phyloP scores from a whole-genome alignment of 2,329 filamentous ascomycete species.

The Chaetomium strumarium region DNA sequence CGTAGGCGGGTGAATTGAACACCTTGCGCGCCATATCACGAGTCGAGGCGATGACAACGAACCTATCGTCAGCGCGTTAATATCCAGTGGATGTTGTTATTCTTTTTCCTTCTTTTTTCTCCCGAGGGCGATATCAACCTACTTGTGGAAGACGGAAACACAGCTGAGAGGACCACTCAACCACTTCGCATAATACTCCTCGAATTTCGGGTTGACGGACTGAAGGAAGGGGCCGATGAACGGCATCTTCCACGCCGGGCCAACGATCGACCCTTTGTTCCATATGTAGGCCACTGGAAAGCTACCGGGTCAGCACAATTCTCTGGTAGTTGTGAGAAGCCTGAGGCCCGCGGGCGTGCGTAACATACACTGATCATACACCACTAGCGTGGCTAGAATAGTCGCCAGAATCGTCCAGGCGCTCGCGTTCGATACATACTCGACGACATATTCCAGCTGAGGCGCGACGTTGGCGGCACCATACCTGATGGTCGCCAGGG shows the following conservation, averaged over 20 bases:
- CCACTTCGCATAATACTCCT: conserved; percentile 91
- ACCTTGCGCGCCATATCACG: conserved; percentile 95
- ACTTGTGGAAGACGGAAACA: conserved; percentile 99
- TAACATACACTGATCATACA: conserved; percentile 87
- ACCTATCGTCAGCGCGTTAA: conserved; percentile 47
- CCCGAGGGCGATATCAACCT: conserved; percentile 31
- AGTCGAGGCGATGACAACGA: conserved; percentile 92
- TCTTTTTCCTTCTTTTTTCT: too few relatives aligned
- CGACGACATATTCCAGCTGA: conserved; percentile 51
- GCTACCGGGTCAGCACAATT: conserved; percentile 3
- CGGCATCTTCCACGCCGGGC: conserved; percentile 69
- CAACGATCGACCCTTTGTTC: conserved; percentile 70
- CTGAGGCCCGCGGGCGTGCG: background rate
- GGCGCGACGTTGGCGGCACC: conserved; percentile 45
- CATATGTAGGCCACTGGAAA: conserved; percentile 64
- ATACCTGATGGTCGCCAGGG: conserved; percentile 56
- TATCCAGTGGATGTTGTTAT: background rate
- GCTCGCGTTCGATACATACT: conserved; percentile 52
- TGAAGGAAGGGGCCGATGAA: conserved; percentile 95
- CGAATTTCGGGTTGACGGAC: conserved; percentile 86
- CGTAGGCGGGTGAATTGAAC: conserved; percentile 86
- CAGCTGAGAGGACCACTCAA: conserved; percentile 85
- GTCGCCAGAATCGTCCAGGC: conserved; percentile 61
- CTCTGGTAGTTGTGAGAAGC: conserved; percentile 1
- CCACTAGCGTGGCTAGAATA: conserved; percentile 62